A percentile compares a stretch with the other conserved stretches of the same genome.
These are phyloP conservation scores for Fusarium chlamydosporum DNA, from an alignment of 2,329 filamentous ascomycete genomes.

Conservation along the genomic window DNA sequence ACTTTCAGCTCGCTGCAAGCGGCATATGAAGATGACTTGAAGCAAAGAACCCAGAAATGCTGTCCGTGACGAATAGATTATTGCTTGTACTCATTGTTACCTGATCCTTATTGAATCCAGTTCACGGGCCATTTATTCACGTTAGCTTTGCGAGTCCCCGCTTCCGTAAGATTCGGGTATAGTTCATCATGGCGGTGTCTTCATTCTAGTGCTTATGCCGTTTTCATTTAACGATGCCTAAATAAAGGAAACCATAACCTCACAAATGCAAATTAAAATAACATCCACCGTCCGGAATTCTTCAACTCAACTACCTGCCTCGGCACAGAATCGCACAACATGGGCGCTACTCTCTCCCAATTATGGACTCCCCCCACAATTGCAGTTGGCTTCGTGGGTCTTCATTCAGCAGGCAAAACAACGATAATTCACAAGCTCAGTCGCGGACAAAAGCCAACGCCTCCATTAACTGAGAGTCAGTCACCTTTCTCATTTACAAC, in stretches of 20 bases:
- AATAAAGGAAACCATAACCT: not conserved
- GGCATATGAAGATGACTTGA: too few species aligned
- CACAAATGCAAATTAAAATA: not conserved
- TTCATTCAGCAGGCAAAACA: constrained; percentile 1
- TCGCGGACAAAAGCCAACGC: not conserved
- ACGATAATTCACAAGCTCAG: not conserved
- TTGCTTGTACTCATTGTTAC: fast-evolving
- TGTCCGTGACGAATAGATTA: not conserved
- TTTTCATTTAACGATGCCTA: not conserved
- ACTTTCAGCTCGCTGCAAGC: too few species aligned
- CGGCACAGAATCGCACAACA: not conserved
- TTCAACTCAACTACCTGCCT: not conserved
- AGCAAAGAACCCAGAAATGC: too few species aligned
- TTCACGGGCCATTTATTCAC: not conserved
- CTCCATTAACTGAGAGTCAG: not conserved
- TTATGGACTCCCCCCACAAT: not conserved
- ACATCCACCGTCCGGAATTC: fast-evolving
- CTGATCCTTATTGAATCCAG: not conserved
- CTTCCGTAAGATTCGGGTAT: not conserved
- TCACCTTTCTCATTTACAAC: fast-evolving
- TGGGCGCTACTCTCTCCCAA: constrained; percentile 13
- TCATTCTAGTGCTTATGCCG: not conserved
- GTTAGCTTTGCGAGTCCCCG: not conserved
- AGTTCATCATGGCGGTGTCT: not conserved
- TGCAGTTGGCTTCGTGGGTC: not conserved